Evolutionary conservation across 2,329 filamentous ascomycete species (phyloP).

Genomic region (Colletotrichum chrysophilum): DNA sequence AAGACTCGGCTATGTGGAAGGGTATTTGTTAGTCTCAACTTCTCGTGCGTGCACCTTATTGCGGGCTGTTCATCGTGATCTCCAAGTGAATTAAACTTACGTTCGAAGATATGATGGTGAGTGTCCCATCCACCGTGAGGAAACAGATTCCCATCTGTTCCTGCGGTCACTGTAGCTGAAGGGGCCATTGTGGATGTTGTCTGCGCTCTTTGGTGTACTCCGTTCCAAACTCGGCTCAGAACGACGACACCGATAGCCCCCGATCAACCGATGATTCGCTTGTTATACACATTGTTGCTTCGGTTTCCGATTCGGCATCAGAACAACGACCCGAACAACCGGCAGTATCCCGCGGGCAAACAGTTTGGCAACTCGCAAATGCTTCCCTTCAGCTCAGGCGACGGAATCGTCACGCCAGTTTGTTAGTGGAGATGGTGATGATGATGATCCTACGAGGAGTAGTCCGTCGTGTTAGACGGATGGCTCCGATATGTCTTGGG

Average conservation of each 20-base stretch:
- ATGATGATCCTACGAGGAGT: neutral
- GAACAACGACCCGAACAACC: neutral
- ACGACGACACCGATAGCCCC: neutral
- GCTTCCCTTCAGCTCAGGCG: no score
- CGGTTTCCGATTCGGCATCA: neutral
- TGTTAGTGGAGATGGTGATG: neutral
- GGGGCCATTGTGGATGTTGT: neutral
- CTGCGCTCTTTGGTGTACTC: neutral
- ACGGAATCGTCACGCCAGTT: neutral
- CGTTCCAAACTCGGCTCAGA: neutral
- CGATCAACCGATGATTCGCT: neutral
- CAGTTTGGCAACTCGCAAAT: neutral
- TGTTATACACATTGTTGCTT: neutral
- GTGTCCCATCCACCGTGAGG: conserved; percentile 35
- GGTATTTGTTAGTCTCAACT: neutral
- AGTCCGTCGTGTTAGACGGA: neutral
- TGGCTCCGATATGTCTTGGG: neutral
- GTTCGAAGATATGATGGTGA: conserved; percentile 38
- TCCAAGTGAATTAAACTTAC: conserved; percentile 18
- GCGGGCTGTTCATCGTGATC: neutral
- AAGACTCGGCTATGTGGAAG: neutral
- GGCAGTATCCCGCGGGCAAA: neutral
- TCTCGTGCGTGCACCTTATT: neutral
- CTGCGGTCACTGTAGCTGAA: neutral
- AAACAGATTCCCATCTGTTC: conserved; percentile 19